These are phyloP conservation scores for Penicillium brevicompactum DNA, from an alignment of 2,329 filamentous ascomycete genomes.

Conservation along the genomic window DNA sequence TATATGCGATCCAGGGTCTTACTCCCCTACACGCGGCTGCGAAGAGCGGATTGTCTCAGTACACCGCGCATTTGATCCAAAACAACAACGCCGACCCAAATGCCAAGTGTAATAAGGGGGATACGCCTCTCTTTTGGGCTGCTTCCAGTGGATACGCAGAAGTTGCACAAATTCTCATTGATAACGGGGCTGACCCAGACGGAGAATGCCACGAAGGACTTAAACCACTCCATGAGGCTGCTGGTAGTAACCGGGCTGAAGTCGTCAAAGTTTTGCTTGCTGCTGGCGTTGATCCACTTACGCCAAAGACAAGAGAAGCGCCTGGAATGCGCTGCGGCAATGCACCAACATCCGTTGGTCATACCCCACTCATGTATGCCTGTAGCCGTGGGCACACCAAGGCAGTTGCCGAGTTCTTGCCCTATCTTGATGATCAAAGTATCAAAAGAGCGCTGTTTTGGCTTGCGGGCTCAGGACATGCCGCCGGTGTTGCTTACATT, in stretches of 20 bases:
- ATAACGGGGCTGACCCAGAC: slow-evolving; percentile 15
- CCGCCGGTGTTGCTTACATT: slow-evolving; percentile 4
- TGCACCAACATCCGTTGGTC: not conserved
- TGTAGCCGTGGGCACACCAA: slow-evolving; percentile 7
- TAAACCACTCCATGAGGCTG: slow-evolving; percentile 24
- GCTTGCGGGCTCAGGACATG: slow-evolving; percentile 4
- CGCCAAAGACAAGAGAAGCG: slow-evolving; percentile 5
- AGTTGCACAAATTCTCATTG: slow-evolving; percentile 15
- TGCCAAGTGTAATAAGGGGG: not conserved
- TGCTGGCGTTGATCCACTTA: slow-evolving; percentile 18
- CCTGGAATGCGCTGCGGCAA: not conserved
- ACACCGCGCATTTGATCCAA: slow-evolving; percentile 5
- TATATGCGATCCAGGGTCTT: not conserved
- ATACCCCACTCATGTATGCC: slow-evolving; percentile 13
- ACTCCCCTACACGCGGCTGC: slow-evolving; percentile 17
- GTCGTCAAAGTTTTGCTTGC: slow-evolving; percentile 20
- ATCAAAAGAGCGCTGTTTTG: slow-evolving; percentile 4
- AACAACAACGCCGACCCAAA: slow-evolving; percentile 3
- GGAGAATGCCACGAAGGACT: slow-evolving; percentile 10
- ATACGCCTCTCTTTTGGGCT: slow-evolving; percentile 5
- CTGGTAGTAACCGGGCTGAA: slow-evolving; percentile 11
- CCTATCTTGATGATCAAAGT: not conserved
- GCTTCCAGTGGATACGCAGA: slow-evolving; percentile 14
- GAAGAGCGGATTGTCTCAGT: slow-evolving; percentile 8
- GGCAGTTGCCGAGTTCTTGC: slow-evolving; percentile 4